Conservation (phyloP, 164 flowering plant genomes). For the Tetrastigma voinierianum region DNA sequence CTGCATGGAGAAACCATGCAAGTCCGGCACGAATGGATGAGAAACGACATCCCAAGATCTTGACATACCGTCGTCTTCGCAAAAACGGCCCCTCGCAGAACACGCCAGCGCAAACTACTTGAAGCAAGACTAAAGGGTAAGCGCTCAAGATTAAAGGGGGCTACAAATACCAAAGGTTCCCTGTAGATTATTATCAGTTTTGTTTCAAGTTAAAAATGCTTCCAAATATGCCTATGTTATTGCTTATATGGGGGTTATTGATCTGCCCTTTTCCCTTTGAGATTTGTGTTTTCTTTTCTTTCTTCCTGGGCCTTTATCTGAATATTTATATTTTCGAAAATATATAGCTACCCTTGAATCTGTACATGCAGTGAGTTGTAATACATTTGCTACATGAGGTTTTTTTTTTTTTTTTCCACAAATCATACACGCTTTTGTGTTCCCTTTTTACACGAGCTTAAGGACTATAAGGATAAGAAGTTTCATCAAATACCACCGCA, state of each 20-base stretch:
- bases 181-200: not conserved
- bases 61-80: conserved; percentile 24
- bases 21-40: conserved; percentile 46
- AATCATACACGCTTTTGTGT: too few species aligned
- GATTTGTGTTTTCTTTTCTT: conserved; percentile 6
- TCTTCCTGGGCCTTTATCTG: conserved; percentile 12
- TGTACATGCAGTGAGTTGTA: conserved; percentile 16
- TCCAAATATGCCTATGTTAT: not conserved
- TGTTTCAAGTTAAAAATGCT: too few species aligned
- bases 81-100: conserved; percentile 28
- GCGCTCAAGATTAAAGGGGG: conserved; percentile 30
- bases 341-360: not conserved
- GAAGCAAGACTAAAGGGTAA: conserved; percentile 42
- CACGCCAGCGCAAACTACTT: conserved; percentile 37
- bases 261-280: not conserved
- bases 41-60: conserved; percentile 22
- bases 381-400: not conserved
- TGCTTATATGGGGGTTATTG: not conserved
- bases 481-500: too few species aligned
- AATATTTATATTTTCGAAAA: not conserved
- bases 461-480: too few species aligned
- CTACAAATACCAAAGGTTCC: conserved; percentile 20
- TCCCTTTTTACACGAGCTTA: too few species aligned
- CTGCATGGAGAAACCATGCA: conserved; percentile 32
- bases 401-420: too few species aligned